These are phyloP conservation scores for Spirogloea muscicola DNA, from an alignment of 139 green algal species.

Conservation along the genomic window DNA sequence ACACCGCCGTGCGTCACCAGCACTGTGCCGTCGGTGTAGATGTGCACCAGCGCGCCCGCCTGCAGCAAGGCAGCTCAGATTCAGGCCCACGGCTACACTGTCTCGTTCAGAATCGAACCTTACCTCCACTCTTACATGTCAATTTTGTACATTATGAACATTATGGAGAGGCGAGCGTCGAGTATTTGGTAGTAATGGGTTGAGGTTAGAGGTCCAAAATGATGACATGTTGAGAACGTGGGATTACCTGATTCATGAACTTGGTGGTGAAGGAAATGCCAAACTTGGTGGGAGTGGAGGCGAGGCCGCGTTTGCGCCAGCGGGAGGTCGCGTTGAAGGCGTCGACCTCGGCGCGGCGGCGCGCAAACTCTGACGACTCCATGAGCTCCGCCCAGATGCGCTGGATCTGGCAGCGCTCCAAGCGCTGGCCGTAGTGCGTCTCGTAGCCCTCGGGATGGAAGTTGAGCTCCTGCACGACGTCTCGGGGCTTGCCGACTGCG, in stretches of 20 bases:
- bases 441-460: conserved; percentile 78
- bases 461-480: conserved; percentile 57
- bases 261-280: conserved; percentile 87
- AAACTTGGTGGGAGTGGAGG: conserved; percentile 90
- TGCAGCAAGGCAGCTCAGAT: too few relatives aligned
- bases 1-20: conserved; percentile 93
- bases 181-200: background rate
- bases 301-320: conserved; percentile 83
- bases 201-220: background rate
- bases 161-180: too few relatives aligned
- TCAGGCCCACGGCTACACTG: too few relatives aligned
- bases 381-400: conserved; percentile 60
- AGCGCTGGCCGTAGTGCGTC: conserved; percentile 76
- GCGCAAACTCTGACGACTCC: conserved; percentile 31
- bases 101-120: too few relatives aligned
- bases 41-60: conserved; percentile 86
- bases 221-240: background rate
- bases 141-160: too few relatives aligned
- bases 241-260: conserved; percentile 74
- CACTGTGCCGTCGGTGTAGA: conserved; percentile 90
- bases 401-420: conserved; percentile 49
- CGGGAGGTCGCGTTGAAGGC: conserved; percentile 66
- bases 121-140: too few relatives aligned
- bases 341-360: conserved; percentile 42
- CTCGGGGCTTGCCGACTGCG: conserved; percentile 15